Evolutionary conservation across 2,329 filamentous ascomycete genomes (phyloP).

Genomic region (Aureobasidium namibiae): DNA sequence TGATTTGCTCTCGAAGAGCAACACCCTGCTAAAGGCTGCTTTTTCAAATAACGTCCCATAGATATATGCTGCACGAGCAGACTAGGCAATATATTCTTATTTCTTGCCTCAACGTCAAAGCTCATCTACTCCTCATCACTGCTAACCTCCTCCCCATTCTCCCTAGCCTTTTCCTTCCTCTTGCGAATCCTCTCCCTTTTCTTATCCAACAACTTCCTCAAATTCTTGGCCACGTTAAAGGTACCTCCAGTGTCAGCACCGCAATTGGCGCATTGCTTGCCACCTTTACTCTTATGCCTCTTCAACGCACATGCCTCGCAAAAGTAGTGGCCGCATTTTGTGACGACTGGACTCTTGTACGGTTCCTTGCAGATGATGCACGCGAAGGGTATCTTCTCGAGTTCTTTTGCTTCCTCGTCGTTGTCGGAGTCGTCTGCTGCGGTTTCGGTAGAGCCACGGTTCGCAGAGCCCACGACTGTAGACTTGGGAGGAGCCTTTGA

Average conservation of each 20-base stretch:
- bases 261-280: slow-evolving; percentile 75
- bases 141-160: slow-evolving; percentile 16
- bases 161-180: slow-evolving; percentile 15
- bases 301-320: slow-evolving; percentile 84
- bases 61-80: background rate
- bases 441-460: slow-evolving; percentile 38
- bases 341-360: slow-evolving; percentile 75
- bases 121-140: slow-evolving; percentile 13
- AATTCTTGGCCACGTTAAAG: slow-evolving; percentile 77
- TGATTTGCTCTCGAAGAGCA: background rate
- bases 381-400: slow-evolving; percentile 80
- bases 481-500: slow-evolving; percentile 33
- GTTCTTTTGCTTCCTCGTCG: slow-evolving; percentile 55
- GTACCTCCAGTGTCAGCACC: slow-evolving; percentile 78
- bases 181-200: slow-evolving; percentile 47
- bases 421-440: slow-evolving; percentile 41
- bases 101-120: background rate
- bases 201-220: slow-evolving; percentile 71
- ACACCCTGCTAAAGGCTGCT: too few relatives aligned
- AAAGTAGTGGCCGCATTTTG: slow-evolving; percentile 92
- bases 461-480: slow-evolving; percentile 49
- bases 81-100: too few relatives aligned
- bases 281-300: slow-evolving; percentile 72
- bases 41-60: too few relatives aligned
- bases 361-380: slow-evolving; percentile 77